A percentile compares a stretch with the other conserved stretches of the same genome.
These are phyloP conservation scores for Rhodosporidiobolus sp. DNA, from an alignment of 768 basidiomycete species.

Conservation along the genomic window DNA sequence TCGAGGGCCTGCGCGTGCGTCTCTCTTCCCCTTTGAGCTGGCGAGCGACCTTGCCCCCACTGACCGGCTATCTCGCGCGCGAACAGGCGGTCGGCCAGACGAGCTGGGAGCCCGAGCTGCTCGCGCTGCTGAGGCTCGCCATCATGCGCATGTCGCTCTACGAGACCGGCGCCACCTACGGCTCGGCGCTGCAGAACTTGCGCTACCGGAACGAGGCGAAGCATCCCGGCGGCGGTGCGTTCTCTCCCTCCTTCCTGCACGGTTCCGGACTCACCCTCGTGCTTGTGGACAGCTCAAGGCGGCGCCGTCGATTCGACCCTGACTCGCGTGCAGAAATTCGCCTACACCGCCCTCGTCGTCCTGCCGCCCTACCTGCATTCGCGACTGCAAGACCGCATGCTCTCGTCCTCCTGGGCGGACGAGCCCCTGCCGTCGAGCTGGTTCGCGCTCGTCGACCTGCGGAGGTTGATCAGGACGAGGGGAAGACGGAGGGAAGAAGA, in stretches of 20 bases:
- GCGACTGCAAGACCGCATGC: conserved; percentile 37
- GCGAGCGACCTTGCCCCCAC: conserved; percentile 44
- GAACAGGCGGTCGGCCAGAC: conserved; percentile 55
- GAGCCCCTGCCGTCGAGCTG: conserved; percentile 36
- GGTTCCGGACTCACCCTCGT: background rate
- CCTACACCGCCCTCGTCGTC: conserved; percentile 35
- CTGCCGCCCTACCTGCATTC: conserved; percentile 34
- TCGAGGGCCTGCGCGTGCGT: conserved; percentile 53
- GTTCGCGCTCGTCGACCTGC: conserved; percentile 28
- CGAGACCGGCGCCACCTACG: conserved; percentile 75
- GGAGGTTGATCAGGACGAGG: background rate
- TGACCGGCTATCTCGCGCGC: conserved; percentile 58
- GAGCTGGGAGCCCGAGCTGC: conserved; percentile 40
- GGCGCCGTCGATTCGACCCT: conserved; percentile 27
- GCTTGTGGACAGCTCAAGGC: conserved; percentile 31
- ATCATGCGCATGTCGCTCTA: conserved; percentile 81
- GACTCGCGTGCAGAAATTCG: conserved; percentile 15
- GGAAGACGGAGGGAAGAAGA: conserved; percentile 31
- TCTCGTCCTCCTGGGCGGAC: conserved; percentile 40
- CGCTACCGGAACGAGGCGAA: conserved; percentile 53
- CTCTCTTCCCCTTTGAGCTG: conserved; percentile 56
- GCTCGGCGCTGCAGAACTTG: conserved; percentile 75
- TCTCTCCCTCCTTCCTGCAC: background rate
- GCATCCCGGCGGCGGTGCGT: conserved; percentile 1
- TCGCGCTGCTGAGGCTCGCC: conserved; percentile 56